phyloP scores from a whole-genome alignment of 257 asterid genomes.

The Knoxia roxburghii region DNA sequence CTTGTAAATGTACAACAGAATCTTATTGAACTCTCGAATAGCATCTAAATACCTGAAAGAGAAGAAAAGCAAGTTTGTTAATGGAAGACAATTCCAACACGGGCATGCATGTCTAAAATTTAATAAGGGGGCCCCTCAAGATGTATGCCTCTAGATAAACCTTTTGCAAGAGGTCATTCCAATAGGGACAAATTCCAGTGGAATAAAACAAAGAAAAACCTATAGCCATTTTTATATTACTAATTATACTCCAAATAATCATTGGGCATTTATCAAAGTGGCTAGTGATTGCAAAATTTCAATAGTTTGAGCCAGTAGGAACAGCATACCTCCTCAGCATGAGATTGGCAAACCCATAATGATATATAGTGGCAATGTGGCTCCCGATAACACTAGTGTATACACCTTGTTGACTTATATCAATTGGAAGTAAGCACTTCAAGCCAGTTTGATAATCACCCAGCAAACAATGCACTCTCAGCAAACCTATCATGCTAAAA shows the following conservation, averaged over 20 bases:
- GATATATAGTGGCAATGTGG: constrained; percentile 83
- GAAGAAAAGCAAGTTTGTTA: neutral
- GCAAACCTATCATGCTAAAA: constrained; percentile 96
- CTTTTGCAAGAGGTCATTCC: neutral
- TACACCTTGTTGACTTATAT: constrained; percentile 86
- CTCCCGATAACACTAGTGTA: constrained; percentile 88
- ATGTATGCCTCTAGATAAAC: neutral
- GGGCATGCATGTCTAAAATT: neutral
- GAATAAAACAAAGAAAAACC: no score
- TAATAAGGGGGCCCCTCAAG: neutral
- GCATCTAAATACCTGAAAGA: constrained; percentile 72
- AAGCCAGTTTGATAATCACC: constrained; percentile 98
- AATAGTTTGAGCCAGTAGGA: neutral
- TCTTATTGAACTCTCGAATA: constrained; percentile 76
- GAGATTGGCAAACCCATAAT: constrained; percentile 93
- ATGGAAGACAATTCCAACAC: neutral
- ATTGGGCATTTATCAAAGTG: neutral
- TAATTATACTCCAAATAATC: no score
- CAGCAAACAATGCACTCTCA: constrained; percentile 93
- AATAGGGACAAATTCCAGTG: neutral
- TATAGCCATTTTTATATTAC: no score
- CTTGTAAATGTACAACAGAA: constrained; percentile 78
- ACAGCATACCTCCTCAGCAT: constrained; percentile 76
- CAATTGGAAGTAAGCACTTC: constrained; percentile 82
- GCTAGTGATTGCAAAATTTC: neutral